Conservation (phyloP, 1,284 basidiomycete genomes). For the Amylostereum chailletii region DNA sequence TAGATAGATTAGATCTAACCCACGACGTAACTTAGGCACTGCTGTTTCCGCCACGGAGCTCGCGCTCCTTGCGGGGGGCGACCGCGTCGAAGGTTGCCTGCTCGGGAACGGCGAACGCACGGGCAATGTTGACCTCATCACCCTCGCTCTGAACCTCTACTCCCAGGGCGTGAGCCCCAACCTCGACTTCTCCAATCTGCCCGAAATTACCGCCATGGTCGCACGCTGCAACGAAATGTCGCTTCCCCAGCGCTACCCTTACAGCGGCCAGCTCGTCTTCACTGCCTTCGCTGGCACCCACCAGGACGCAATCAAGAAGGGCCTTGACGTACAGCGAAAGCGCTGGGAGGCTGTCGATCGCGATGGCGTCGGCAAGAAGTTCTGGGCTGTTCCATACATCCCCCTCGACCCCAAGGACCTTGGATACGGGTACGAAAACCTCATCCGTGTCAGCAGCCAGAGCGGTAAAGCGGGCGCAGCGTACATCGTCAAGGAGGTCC, state of each 20-base stretch:
- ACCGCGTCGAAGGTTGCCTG: conserved; percentile 93
- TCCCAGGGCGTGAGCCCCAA: conserved; percentile 86
- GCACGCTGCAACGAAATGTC: conserved; percentile 94
- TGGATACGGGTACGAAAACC: conserved; percentile 92
- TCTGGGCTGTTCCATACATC: conserved; percentile 95
- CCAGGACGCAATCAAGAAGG: conserved; percentile 99
- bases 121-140: conserved; percentile 96
- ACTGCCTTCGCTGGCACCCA: conserved; percentile 98
- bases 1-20: background rate
- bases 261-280: conserved; percentile 95
- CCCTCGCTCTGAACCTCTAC: conserved; percentile 91
- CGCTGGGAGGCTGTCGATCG: conserved; percentile 42
- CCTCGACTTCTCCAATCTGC: conserved; percentile 90
- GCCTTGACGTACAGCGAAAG: conserved; percentile 77
- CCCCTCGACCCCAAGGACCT: conserved; percentile 94
- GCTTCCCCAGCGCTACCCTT: conserved; percentile 87
- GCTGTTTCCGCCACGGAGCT: conserved; percentile 93
- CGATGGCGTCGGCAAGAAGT: conserved; percentile 50
- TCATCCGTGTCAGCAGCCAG: conserved; percentile 97
- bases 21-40: conserved; percentile 47
- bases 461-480: conserved; percentile 93
- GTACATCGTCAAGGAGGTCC: conserved; percentile 89
- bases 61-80: conserved; percentile 88
- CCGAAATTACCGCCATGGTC: conserved; percentile 84
- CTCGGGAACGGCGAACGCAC: conserved; percentile 98